phyloP scores from a whole-genome alignment of 2,329 filamentous ascomycete genomes.

The Colletotrichum agaves region DNA sequence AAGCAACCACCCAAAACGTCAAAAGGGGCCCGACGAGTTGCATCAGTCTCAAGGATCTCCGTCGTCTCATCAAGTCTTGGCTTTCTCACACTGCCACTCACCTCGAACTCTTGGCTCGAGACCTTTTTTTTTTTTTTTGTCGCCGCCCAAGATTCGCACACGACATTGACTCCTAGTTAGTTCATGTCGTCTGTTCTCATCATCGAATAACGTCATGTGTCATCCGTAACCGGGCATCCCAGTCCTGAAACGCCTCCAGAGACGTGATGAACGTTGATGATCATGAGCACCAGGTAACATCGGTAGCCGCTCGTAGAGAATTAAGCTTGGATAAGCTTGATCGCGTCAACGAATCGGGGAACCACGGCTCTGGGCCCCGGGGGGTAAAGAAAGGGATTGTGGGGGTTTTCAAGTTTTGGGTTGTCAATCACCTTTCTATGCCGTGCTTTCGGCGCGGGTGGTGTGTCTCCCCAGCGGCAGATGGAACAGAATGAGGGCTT shows the following conservation, averaged over 20 bases:
- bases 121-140: not conserved
- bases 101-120: not conserved
- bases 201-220: not conserved
- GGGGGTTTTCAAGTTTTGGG: constrained; percentile 1
- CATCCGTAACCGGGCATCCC: constrained; percentile 13
- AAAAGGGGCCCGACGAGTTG: constrained; percentile 14
- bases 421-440: not conserved
- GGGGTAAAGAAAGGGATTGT: not conserved
- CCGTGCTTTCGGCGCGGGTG: not conserved
- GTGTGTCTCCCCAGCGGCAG: not conserved
- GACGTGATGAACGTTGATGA: constrained; percentile 4
- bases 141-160: not conserved
- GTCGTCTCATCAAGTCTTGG: constrained; percentile 14
- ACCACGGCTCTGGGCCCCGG: constrained; percentile 19
- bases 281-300: too few species aligned
- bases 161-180: not conserved
- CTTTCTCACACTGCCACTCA: not conserved
- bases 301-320: not conserved
- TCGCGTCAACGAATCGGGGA: not conserved
- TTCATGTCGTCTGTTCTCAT: not conserved
- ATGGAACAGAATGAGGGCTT: not conserved
- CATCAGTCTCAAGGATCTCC: constrained; percentile 31
- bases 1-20: constrained; percentile 20
- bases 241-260: not conserved
- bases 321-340: constrained; percentile 25